Percentiles rank a stretch among this genome's conserved stretches.
Evolutionary conservation across 1,139 yeast genomes (phyloP).

Genomic region (Candida buenavistaensis): DNA sequence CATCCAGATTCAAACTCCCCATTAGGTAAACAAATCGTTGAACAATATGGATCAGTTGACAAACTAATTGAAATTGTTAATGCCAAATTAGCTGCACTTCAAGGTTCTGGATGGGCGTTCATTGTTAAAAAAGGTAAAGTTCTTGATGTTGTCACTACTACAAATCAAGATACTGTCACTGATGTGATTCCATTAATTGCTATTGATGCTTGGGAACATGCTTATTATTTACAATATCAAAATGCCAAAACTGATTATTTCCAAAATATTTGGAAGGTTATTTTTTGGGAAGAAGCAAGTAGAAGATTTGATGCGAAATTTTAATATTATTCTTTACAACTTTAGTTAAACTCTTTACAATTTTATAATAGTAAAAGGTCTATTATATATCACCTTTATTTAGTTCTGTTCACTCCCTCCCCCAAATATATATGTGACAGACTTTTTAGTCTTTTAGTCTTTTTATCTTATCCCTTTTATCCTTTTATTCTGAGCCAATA

Average conservation of each 20-base stretch:
- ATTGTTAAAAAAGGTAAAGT: constrained; percentile 42
- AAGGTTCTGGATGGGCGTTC: constrained; percentile 54
- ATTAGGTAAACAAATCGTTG: constrained; percentile 33
- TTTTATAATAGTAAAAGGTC: too few species aligned
- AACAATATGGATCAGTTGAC: constrained; percentile 44
- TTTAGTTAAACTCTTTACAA: too few species aligned
- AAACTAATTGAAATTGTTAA: constrained; percentile 39
- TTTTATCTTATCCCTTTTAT: too few species aligned
- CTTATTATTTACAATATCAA: constrained; percentile 50
- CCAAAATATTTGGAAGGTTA: constrained; percentile 50
- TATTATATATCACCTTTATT: too few species aligned
- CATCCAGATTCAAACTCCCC: constrained; percentile 34
- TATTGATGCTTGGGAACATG: constrained; percentile 54
- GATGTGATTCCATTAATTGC: constrained; percentile 45
- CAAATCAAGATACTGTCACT: constrained; percentile 47
- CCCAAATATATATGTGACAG: too few species aligned
- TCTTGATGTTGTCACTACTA: constrained; percentile 44
- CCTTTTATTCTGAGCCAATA: too few species aligned
- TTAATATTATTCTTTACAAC: too few species aligned
- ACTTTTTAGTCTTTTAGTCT: too few species aligned
- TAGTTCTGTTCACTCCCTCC: too few species aligned
- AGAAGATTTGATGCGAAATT: constrained; percentile 28
- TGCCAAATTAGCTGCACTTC: constrained; percentile 43
- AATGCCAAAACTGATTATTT: constrained; percentile 49
- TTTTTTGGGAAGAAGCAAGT: constrained; percentile 50